A percentile compares a stretch with the other conserved stretches of the same genome.
Conservation (phyloP, 257 asterid genomes). For the Solanum corneliomulleri region DNA sequence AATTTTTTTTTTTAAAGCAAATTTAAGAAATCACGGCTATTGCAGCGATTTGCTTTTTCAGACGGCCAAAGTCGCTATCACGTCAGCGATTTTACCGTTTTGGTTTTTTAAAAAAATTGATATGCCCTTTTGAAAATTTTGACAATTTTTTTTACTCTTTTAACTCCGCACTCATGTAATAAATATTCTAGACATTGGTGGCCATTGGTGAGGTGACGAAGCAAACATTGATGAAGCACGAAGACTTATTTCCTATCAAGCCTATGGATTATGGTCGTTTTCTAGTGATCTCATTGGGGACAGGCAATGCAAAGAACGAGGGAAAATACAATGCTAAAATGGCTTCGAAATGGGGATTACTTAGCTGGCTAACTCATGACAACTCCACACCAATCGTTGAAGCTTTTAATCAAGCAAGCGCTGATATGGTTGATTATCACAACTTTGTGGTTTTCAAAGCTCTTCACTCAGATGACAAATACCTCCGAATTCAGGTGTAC, state of each 20-base stretch:
- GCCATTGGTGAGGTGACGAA: conserved; percentile 40
- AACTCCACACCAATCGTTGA: conserved; percentile 27
- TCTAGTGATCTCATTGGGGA: conserved; percentile 48
- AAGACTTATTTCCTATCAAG: conserved; percentile 27
- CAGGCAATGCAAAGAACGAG: conserved; percentile 36
- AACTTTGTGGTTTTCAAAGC: conserved; percentile 40
- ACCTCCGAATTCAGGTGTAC: conserved; percentile 53
- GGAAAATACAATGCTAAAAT: conserved; percentile 19
- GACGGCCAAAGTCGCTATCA: too few relatives aligned
- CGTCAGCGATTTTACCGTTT: too few relatives aligned
- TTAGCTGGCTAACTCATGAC: conserved; percentile 33
- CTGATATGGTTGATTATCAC: conserved; percentile 49
- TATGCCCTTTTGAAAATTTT: too few relatives aligned
- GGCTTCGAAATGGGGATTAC: conserved; percentile 45
- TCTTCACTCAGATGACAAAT: conserved; percentile 33
- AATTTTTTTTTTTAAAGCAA: too few relatives aligned
- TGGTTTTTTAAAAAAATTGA: too few relatives aligned
- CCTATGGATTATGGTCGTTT: conserved; percentile 31
- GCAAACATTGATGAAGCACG: conserved; percentile 13
- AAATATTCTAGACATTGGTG: conserved; percentile 29
- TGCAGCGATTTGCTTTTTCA: too few relatives aligned
- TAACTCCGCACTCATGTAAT: neutral
- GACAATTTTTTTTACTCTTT: too few relatives aligned
- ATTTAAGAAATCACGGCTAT: too few relatives aligned
- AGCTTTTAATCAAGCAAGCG: conserved; percentile 30